Evolutionary conservation across 1,284 basidiomycete species (phyloP).

Genomic region (Leccinum subspadiceum): DNA sequence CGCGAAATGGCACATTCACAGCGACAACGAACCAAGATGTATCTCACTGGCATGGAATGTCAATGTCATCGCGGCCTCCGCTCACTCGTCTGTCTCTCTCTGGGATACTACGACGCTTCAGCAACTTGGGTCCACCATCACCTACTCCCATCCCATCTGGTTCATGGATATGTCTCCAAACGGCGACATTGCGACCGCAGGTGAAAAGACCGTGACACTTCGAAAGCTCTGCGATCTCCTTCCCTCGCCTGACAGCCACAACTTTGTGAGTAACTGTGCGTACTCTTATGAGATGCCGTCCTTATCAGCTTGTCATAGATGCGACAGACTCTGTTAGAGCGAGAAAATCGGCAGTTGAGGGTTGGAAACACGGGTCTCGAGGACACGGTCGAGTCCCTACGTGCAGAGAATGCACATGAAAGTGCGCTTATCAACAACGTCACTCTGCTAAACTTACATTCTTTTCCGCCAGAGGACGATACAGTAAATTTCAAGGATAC

Average conservation of each 20-base stretch:
- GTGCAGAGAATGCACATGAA: neutral
- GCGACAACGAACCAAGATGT: neutral
- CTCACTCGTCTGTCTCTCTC: neutral
- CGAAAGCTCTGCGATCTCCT: neutral
- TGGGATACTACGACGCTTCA: neutral
- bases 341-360: neutral
- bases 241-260: neutral
- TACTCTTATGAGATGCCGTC: neutral
- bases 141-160: neutral
- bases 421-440: neutral
- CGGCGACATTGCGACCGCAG: neutral
- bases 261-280: neutral
- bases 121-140: neutral
- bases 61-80: neutral
- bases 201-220: neutral
- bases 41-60: neutral
- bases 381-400: neutral
- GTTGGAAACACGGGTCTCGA: neutral
- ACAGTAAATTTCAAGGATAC: neutral
- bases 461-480: neutral
- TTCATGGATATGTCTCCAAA: neutral
- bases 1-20: neutral
- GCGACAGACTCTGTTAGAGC: neutral
- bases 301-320: neutral
- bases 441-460: neutral